phyloP scores from a whole-genome alignment of 208 protist species.

The Trichomonas vaginalis region DNA sequence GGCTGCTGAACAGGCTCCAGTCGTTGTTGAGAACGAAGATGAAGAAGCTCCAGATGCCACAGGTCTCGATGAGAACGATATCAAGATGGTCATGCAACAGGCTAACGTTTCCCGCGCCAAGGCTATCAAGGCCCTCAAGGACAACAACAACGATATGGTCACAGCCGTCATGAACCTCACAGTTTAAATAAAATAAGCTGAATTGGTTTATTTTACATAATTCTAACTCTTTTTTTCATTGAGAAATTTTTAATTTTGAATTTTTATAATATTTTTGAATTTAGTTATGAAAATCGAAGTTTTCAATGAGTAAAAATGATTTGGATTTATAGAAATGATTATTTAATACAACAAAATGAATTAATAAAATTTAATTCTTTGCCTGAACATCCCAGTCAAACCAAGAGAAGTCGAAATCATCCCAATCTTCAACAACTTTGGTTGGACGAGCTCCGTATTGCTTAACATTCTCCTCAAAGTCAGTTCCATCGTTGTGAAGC shows the following conservation, averaged over 20 bases:
- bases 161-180: conserved; percentile 1
- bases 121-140: neutral
- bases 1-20: neutral
- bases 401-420: neutral
- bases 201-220: neutral
- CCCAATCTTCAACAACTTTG: neutral
- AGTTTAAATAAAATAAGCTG: neutral
- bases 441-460: neutral
- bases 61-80: neutral
- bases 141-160: neutral
- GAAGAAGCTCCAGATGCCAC: neutral
- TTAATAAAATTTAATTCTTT: too few relatives aligned
- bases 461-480: neutral
- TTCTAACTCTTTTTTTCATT: neutral
- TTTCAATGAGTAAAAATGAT: too few relatives aligned
- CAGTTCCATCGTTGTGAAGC: neutral
- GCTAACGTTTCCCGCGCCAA: neutral
- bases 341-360: too few relatives aligned
- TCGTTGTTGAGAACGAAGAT: neutral
- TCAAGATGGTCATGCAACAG: conserved; percentile 3
- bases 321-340: too few relatives aligned
- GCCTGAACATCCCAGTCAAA: neutral
- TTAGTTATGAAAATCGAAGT: too few relatives aligned
- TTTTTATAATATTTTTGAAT: too few relatives aligned
- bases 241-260: neutral